Evolutionary conservation across 73 alveolate species (phyloP).

Genomic region (Tetrahymena malaccensis): DNA sequence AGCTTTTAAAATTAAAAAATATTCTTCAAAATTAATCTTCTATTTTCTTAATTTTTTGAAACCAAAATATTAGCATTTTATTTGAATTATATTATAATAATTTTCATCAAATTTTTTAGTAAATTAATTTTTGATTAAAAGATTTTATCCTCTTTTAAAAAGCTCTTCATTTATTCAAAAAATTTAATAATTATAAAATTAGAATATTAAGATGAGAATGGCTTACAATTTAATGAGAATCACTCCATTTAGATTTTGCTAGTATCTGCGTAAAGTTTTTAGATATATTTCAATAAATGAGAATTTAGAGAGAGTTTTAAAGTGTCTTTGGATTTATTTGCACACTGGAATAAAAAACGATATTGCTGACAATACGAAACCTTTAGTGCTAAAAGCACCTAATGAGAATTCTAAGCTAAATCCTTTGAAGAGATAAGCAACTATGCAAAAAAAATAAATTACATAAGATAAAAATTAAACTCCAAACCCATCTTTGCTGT

Average conservation of each 20-base stretch:
- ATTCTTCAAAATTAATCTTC: no score
- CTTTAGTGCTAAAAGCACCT: background rate
- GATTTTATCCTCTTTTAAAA: background rate
- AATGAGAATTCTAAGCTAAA: background rate
- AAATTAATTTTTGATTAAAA: background rate
- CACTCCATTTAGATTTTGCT: constrained; percentile 23
- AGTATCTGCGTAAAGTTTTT: constrained; percentile 24
- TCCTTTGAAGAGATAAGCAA: background rate
- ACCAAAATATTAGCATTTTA: no score
- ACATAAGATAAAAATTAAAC: background rate
- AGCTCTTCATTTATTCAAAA: background rate
- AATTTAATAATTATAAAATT: background rate
- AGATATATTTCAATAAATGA: constrained; percentile 18
- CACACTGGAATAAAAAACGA: constrained; percentile 10
- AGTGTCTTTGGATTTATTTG: constrained; percentile 12
- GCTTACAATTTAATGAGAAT: constrained; percentile 28
- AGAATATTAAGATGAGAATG: background rate
- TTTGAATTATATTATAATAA: no score
- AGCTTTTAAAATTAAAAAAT: no score
- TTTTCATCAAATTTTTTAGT: no score
- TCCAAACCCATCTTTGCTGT: background rate
- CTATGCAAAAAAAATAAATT: background rate
- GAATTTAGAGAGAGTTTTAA: constrained; percentile 10
- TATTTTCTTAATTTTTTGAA: no score
- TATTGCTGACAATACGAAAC: background rate